Evolutionary conservation across 225 moss, liverwort and hornwort species (phyloP), one percentile per base, ranked within the genome.

Genomic region (Pseudoscleropodium purum): DNA sequence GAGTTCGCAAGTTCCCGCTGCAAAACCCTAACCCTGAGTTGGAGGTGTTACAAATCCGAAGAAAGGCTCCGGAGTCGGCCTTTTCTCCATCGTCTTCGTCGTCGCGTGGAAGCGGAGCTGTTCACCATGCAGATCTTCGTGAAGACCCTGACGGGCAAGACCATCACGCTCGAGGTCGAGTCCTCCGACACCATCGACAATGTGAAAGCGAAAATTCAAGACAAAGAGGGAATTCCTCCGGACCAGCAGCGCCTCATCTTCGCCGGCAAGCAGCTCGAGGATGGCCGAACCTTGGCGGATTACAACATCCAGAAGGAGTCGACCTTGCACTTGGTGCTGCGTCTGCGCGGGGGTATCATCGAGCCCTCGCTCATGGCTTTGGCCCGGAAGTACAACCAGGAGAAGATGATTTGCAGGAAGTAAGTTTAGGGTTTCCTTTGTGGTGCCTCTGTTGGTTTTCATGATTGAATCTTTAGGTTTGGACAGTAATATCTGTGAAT

Each of bases 371-470:
- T 97, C 77, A 98, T 97, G 97, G 95, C 98, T 65, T 91, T 98
- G 84, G 98, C 97, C 27, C 90, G 97, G 90, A 98, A 98, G 93
- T 98, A 94, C 81, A 98, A 97, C 84, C 98, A 98, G 89, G 97
- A 98, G 79, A 98, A 97, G 94, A 97, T 98, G 98, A 97, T 98
- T 74, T 98, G 98, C 94, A 93, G 96, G 91, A 98, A 98, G 98
- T 98, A 90, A 92, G 96, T 93, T 47, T 68, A 62, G 68, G 75
- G 25, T 88, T 85, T 69, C 1, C 27, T 69, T 41, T 26, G 43
- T 12, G 20, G 11, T 84, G 59, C 21, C 30, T 37, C 13, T 41
- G 36, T 79, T 57, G 26, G 81, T 24, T 19, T 74, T 56, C 20
- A 7, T 26, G 80, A 60, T 29, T 41, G 41, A n/a, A 30, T 19